Evolutionary conservation across 2,329 filamentous ascomycete species (phyloP), one percentile per base, ranked within the genome.

Genomic region (Aureobasidium lini): DNA sequence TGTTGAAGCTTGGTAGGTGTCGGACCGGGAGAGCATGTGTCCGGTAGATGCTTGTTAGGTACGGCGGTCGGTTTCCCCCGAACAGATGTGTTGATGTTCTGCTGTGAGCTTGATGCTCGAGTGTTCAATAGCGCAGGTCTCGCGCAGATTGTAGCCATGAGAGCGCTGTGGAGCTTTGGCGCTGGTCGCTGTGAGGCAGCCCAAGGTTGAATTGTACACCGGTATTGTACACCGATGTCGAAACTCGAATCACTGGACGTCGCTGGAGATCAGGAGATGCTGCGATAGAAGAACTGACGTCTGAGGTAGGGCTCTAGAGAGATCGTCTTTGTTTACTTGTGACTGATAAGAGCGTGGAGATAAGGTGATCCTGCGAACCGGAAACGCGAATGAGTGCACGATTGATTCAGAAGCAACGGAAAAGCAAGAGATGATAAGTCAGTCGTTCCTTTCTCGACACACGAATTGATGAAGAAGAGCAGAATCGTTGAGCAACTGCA

Each of bases 11-110:
- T 80, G 66, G 78, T 64, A 77, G 83, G 63, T 15, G 72, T 70
- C 2, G 89, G 87, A 1, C 91, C 91, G 1, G 91, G 84, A n/a
- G 90, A 88, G 74, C 90, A 96, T 66, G 87, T 78, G 8, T 56
- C 40, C n/a, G 92, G 91, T 28, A 96, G 79, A 73, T 96, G 90
- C 73, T 94, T 95, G 75, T 95, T 96, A 9, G 91, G 90, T 2
- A 80, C 68, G 28, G 94, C 79, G 6, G 88, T 77, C 16, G 83
- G 82, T 6, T 81, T 79, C 48, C 79, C 80, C 66, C 79, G 75
- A 53, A 79, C 70, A 6, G 80, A 77, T 13, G 80, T 80, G 69
- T 84, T 85, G 64, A 87, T 76, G 40, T 77, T 81, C 61, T 86
- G 73, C 36, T 81, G 76, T 36, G 82, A 75, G 37, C 81, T 79